Conservation (phyloP, 2,329 filamentous ascomycete species). For the Neodidymelliopsis sp. region DNA sequence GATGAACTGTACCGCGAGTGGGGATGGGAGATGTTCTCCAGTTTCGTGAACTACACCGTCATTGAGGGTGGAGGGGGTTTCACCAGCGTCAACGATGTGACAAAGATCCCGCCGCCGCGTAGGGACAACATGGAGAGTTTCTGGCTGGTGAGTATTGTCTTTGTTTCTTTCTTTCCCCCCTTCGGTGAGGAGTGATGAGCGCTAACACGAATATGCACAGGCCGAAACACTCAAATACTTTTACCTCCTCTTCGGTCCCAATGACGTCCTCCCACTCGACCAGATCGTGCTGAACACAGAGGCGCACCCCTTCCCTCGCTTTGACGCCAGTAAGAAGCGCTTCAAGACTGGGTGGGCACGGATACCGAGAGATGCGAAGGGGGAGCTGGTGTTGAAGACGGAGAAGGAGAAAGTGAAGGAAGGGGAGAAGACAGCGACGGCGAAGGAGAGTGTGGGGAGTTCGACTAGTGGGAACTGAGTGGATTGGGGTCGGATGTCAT, state of each 20-base stretch:
- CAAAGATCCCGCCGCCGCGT: constrained; percentile 70
- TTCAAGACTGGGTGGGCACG: constrained; percentile 85
- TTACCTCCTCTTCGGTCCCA: constrained; percentile 88
- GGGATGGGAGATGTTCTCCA: constrained; percentile 98
- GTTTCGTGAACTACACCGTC: constrained; percentile 84
- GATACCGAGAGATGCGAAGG: constrained; percentile 61
- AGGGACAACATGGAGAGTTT: constrained; percentile 99
- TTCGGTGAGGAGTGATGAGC: neutral
- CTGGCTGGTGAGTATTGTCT: constrained; percentile 78
- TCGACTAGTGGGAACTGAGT: neutral
- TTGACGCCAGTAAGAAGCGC: constrained; percentile 74
- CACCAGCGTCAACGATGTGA: constrained; percentile 79
- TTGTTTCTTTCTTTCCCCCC: neutral
- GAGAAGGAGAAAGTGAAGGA: constrained; percentile 3
- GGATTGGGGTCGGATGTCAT: neutral
- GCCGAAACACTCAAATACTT: constrained; percentile 98
- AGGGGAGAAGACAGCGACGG: neutral
- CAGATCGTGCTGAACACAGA: constrained; percentile 95
- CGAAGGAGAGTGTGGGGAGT: neutral
- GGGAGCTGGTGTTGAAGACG: constrained; percentile 34
- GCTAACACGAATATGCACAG: constrained; percentile 54
- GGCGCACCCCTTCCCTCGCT: constrained; percentile 87
- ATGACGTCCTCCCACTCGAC: constrained; percentile 83
- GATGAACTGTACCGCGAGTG: constrained; percentile 89
- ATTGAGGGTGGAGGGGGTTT: constrained; percentile 82